Percentiles rank a stretch among this genome's conserved stretches.
These are phyloP conservation scores for Apiospora rasikravindrae DNA, from an alignment of 2,329 filamentous ascomycete species.

Conservation along the genomic window DNA sequence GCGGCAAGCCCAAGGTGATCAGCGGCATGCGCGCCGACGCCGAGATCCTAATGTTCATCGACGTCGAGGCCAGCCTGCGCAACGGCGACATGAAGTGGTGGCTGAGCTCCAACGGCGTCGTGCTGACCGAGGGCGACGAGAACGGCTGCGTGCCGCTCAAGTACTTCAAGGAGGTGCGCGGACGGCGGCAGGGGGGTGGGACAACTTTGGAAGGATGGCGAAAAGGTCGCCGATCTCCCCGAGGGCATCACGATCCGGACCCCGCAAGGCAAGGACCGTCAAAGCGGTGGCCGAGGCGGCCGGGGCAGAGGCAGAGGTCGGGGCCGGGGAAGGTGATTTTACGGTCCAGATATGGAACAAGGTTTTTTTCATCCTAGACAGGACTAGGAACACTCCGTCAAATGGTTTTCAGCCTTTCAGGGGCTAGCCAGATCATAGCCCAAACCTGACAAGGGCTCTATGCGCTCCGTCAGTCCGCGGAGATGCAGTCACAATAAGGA, in stretches of 20 bases:
- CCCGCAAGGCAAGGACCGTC: constrained; percentile 53
- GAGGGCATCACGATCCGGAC: constrained; percentile 55
- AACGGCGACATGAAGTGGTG: constrained; percentile 72
- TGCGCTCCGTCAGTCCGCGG: not conserved
- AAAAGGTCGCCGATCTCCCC: constrained; percentile 70
- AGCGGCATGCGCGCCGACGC: constrained; percentile 82
- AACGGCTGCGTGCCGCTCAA: constrained; percentile 67
- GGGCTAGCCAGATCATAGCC: not conserved
- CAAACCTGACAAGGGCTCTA: not conserved
- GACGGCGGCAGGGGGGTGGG: constrained; percentile 63
- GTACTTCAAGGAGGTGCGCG: constrained; percentile 76
- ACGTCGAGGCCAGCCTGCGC: constrained; percentile 69
- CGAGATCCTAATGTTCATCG: constrained; percentile 78
- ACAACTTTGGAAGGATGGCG: constrained; percentile 73
- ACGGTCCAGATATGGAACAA: not conserved
- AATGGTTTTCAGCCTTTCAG: not conserved
- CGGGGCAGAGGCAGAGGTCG: constrained; percentile 34
- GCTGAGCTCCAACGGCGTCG: constrained; percentile 78
- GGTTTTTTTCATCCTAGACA: not conserved
- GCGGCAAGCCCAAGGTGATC: constrained; percentile 54
- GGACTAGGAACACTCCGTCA: not conserved
- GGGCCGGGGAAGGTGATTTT: constrained; percentile 32
- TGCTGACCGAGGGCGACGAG: constrained; percentile 66
- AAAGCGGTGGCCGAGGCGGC: constrained; percentile 42
- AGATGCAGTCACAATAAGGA: not conserved